Percentiles rank a stretch among this genome's conserved stretches.
These are phyloP conservation scores for Rhynchospora pubera DNA, from an alignment of 176 grass and related monocot genomes.

Conservation along the genomic window DNA sequence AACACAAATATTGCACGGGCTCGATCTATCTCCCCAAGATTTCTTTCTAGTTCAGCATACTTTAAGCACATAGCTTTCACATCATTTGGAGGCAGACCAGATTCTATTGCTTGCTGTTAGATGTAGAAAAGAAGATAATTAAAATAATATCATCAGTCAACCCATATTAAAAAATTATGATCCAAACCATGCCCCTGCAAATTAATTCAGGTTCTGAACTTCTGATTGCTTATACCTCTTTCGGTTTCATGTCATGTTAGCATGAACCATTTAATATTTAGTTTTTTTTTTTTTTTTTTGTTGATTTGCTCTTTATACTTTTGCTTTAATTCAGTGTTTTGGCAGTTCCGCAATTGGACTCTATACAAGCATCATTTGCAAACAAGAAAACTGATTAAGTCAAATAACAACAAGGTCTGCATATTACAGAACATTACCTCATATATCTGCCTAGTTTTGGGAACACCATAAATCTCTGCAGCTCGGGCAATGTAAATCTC, in stretches of 20 bases:
- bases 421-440: conserved; percentile 31
- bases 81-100: conserved; percentile 39
- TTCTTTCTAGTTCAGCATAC: conserved; percentile 71
- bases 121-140: not conserved
- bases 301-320: not conserved
- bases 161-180: not conserved
- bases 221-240: not conserved
- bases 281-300: not conserved
- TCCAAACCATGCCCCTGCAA: not conserved
- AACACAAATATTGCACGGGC: conserved; percentile 73
- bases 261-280: not conserved
- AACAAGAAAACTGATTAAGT: not conserved
- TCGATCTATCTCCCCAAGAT: conserved; percentile 91
- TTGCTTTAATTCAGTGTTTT: not conserved
- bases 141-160: not conserved
- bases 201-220: too few relatives aligned
- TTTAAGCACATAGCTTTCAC: conserved; percentile 38
- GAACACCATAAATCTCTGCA: conserved; percentile 38
- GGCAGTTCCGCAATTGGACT: not conserved
- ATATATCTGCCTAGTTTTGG: conserved; percentile 51
- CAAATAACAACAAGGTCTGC: not conserved
- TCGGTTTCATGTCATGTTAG: not conserved
- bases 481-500: conserved; percentile 50
- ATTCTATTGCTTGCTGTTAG: conserved; percentile 36
- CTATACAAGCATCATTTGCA: not conserved